phyloP scores from a whole-genome alignment of 768 basidiomycete genomes.

The Calocybe gangraenosa region DNA sequence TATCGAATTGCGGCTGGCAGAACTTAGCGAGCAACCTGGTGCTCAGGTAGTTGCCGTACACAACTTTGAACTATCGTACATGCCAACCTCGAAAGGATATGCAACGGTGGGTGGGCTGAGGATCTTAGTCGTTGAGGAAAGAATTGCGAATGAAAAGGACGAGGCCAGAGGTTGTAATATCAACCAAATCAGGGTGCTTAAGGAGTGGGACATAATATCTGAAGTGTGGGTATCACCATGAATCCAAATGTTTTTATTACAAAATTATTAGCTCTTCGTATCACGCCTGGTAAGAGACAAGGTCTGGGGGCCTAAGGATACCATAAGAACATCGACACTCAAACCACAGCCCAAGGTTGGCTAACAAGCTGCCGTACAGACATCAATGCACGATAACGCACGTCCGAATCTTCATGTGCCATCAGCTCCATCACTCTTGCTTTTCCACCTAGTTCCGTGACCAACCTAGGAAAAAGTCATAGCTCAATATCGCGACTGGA shows the following conservation, averaged over 20 bases:
- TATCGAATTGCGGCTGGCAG: slow-evolving; percentile 29
- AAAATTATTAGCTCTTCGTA: background rate
- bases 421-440: slow-evolving; percentile 87
- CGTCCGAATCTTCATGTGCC: slow-evolving; percentile 83
- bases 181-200: slow-evolving; percentile 45
- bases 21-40: slow-evolving; percentile 10
- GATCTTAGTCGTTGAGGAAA: slow-evolving; percentile 61
- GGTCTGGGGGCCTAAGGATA: no score
- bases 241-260: background rate
- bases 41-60: slow-evolving; percentile 37
- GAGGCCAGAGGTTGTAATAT: slow-evolving; percentile 17
- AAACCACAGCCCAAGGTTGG: slow-evolving; percentile 74
- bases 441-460: slow-evolving; percentile 87
- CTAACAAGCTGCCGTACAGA: slow-evolving; percentile 91
- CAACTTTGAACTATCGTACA: slow-evolving; percentile 61
- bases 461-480: slow-evolving; percentile 34
- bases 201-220: slow-evolving; percentile 67
- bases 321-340: background rate
- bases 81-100: slow-evolving; percentile 59
- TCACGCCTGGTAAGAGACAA: background rate
- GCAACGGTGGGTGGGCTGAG: slow-evolving; percentile 64
- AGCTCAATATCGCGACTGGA: background rate
- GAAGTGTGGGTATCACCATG: slow-evolving; percentile 61
- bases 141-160: slow-evolving; percentile 30
- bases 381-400: slow-evolving; percentile 87